These are phyloP conservation scores for Casuarina equisetifolia DNA, from an alignment of 306 rosid species.

Conservation along the genomic window DNA sequence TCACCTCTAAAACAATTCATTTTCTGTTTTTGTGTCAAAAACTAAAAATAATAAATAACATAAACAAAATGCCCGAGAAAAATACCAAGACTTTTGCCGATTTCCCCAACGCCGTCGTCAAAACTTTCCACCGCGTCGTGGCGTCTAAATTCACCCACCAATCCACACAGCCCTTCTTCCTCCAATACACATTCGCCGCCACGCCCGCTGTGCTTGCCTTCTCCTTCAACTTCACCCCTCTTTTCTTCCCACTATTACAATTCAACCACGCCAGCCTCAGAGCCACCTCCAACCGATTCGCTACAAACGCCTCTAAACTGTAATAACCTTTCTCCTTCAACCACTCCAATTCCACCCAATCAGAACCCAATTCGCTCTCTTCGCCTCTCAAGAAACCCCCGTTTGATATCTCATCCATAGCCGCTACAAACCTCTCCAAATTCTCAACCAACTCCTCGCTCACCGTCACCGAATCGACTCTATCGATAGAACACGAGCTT, in stretches of 20 bases:
- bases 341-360: constrained; percentile 87
- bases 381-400: constrained; percentile 78
- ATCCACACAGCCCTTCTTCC: constrained; percentile 87
- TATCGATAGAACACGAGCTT: constrained; percentile 50
- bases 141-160: constrained; percentile 81
- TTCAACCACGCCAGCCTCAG: constrained; percentile 84
- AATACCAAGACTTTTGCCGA: constrained; percentile 74
- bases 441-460: constrained; percentile 50
- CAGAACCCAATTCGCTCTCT: constrained; percentile 56
- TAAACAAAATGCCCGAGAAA: constrained; percentile 15
- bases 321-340: constrained; percentile 79
- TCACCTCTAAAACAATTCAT: background rate
- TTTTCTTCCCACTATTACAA: constrained; percentile 51
- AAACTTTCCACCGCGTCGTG: constrained; percentile 43
- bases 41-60: background rate
- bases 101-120: constrained; percentile 54
- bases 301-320: constrained; percentile 68
- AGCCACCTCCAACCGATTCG: constrained; percentile 71
- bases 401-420: constrained; percentile 59
- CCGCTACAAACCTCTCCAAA: constrained; percentile 53
- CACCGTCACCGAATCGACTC: constrained; percentile 49
- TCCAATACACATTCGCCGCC: constrained; percentile 72
- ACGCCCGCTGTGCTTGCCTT: constrained; percentile 49
- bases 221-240: constrained; percentile 82
- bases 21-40: too few species aligned